These are phyloP conservation scores for Alternaria viburni DNA, from an alignment of 2,329 filamentous ascomycete species.

Conservation along the genomic window DNA sequence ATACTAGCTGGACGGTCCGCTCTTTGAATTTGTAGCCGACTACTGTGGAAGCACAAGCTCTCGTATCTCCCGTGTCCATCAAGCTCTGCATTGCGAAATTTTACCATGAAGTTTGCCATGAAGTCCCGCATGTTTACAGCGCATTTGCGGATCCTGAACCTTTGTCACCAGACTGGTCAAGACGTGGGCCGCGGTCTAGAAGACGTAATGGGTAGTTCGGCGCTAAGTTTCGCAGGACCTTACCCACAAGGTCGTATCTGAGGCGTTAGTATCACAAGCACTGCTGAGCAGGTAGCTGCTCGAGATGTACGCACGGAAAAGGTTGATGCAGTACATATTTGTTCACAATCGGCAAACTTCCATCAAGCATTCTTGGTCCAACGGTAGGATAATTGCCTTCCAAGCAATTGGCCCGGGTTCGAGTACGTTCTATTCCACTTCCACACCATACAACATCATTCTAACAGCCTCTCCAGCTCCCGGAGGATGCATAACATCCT, in stretches of 20 bases:
- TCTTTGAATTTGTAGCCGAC: background rate
- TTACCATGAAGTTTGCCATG: background rate
- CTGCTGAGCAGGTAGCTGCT: too few relatives aligned
- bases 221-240: background rate
- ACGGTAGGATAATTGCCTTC: conserved; percentile 24
- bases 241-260: background rate
- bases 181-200: background rate
- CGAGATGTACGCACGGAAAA: too few relatives aligned
- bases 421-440: background rate
- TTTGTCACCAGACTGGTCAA: background rate
- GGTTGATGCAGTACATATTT: too few relatives aligned
- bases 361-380: conserved; percentile 21
- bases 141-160: background rate
- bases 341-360: background rate
- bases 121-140: background rate
- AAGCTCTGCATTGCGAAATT: background rate
- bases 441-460: background rate
- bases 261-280: background rate
- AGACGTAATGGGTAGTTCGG: background rate
- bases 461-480: background rate
- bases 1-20: background rate
- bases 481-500: conserved; percentile 20
- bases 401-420: conserved; percentile 25
- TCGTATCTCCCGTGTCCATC: background rate
- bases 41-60: background rate